Conservation (phyloP, 352 stramenopile genomes). For the Globisporangium camurandrum region DNA sequence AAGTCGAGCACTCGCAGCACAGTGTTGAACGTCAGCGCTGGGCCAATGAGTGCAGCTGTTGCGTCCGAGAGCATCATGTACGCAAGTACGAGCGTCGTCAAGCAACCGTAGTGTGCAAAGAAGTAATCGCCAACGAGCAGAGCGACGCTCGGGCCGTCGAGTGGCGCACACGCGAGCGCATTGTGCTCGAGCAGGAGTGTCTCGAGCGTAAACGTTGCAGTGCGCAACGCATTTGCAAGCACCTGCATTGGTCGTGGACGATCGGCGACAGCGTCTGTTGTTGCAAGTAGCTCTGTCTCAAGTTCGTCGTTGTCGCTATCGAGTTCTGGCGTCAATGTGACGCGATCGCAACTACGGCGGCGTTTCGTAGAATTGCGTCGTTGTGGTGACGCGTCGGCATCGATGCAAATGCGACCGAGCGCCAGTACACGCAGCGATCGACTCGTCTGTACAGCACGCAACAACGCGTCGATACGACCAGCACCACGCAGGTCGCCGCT, state of each 20-base stretch:
- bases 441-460: constrained; percentile 31
- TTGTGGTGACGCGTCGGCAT: neutral
- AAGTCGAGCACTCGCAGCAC: constrained; percentile 45
- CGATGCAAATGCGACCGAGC: constrained; percentile 22
- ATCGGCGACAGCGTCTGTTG: neutral
- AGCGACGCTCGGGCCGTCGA: constrained; percentile 28
- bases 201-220: constrained; percentile 53
- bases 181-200: constrained; percentile 58
- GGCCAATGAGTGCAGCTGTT: constrained; percentile 23
- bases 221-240: constrained; percentile 30
- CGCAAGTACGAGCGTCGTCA: constrained; percentile 34
- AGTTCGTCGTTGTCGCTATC: neutral
- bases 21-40: constrained; percentile 51
- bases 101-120: constrained; percentile 56
- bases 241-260: constrained; percentile 22
- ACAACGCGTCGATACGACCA: constrained; percentile 18
- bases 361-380: neutral
- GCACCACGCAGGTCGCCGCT: constrained; percentile 26
- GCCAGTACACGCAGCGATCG: constrained; percentile 38
- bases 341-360: neutral
- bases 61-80: constrained; percentile 38
- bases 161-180: constrained; percentile 15
- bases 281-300: neutral
- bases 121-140: constrained; percentile 61
- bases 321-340: constrained; percentile 12